Conservation (phyloP, 305 asterid genomes). For the Fraxinus angustifolia region DNA sequence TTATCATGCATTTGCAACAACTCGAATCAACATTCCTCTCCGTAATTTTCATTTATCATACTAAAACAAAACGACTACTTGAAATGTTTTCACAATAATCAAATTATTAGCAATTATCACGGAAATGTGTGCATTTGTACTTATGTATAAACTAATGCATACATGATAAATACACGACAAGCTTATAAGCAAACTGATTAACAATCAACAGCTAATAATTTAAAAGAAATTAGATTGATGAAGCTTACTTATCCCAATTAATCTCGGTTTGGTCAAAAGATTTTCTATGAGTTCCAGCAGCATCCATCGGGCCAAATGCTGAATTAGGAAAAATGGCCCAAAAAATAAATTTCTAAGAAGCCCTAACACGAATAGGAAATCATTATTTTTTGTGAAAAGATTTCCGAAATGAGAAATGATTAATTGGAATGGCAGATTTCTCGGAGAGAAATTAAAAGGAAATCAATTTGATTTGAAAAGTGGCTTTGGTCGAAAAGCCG, state of each 20-base stretch:
- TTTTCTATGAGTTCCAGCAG: slow-evolving; percentile 35
- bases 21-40: neutral
- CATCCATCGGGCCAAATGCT: slow-evolving; percentile 37
- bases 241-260: slow-evolving; percentile 74
- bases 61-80: neutral
- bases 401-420: neutral
- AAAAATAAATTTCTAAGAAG: neutral
- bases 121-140: neutral
- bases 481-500: slow-evolving; percentile 10
- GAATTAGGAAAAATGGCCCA: neutral
- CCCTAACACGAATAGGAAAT: slow-evolving; percentile 20
- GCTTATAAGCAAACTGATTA: neutral
- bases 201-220: neutral
- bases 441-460: neutral
- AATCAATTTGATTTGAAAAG: neutral
- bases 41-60: neutral
- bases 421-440: neutral
- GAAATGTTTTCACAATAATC: neutral
- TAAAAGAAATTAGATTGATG: neutral
- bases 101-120: neutral
- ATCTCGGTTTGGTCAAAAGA: slow-evolving; percentile 58
- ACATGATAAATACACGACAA: neutral
- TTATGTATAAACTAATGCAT: neutral
- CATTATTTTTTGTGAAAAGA: neutral
- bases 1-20: neutral